Base-by-base conservation (phyloP, 176 grass and related monocot species). In the Oryza coarctata region DNA sequence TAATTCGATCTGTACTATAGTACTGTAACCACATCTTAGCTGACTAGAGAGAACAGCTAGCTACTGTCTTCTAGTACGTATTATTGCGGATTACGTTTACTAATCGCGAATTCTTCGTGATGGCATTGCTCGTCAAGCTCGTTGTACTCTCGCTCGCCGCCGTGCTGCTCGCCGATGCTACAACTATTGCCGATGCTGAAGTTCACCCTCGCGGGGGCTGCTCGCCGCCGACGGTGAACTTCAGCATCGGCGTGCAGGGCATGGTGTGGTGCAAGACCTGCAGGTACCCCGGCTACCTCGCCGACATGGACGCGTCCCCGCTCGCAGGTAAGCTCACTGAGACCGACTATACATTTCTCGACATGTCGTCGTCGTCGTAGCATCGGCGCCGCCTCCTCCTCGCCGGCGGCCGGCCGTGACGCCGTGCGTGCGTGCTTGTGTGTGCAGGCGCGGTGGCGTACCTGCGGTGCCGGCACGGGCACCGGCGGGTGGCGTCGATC, bases 231-330 rank as follows among this genome's bases (percentile, higher is more conserved):
- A 47, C 20, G 61, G 88, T 90, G 88, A 90, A 74, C 73, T 90
- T 90, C 83, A 90, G 35, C 88, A 68, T 90, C 68, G 88, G 79
- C 44, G 88, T 90, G 66, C 83, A 90, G 83, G 88, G 88, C 73
- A 65, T 82, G 88, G 88, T 86, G 1, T 90, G 83, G 83, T 90
- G 88, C 88, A 77, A 63, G 29, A 26, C 73, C 0, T 90, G 88
- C 83, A 30, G 23, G 45, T 86, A 86, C 83, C 50, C 4, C 9
- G 88, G 88, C 79, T 90, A 90, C 88, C 36, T 49, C 58, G 17
- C 72, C 12, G n/a, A 60, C 68, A 90, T 90, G 83, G 61, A 90
- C 29, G 88, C 83, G 7, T 90, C 88, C 12, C 88, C 88, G 0
- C 83, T 90, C 79, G 6, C 74, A 78, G 88, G 88, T 83, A 45